Conservation (phyloP, 2,329 filamentous ascomycete species). For the Alternaria sp. region DNA sequence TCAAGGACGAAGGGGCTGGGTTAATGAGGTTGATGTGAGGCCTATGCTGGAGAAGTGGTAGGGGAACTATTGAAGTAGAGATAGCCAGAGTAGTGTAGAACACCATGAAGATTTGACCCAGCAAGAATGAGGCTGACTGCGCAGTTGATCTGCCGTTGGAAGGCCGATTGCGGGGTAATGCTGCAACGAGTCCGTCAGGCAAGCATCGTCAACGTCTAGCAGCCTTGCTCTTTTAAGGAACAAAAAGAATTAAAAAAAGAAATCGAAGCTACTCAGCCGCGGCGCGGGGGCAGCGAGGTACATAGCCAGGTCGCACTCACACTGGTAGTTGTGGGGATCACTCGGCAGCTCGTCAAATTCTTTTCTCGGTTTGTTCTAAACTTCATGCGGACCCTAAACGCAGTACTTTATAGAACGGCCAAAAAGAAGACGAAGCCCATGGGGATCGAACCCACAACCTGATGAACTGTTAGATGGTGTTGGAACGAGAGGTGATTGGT, state of each 20-base stretch:
- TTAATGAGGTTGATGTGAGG: not conserved
- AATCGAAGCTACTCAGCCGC: not conserved
- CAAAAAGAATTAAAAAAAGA: not conserved
- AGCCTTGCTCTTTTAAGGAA: not conserved
- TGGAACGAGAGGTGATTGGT: not conserved
- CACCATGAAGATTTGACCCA: not conserved
- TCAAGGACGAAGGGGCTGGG: not conserved
- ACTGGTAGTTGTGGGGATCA: not conserved
- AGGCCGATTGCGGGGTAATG: not conserved
- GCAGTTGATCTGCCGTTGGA: not conserved
- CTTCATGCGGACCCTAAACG: not conserved
- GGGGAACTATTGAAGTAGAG: not conserved
- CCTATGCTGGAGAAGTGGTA: not conserved
- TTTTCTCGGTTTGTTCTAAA: not conserved
- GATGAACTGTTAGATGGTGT: slow-evolving; percentile 16
- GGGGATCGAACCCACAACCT: slow-evolving; percentile 16
- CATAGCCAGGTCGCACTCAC: not conserved
- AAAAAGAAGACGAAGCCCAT: slow-evolving; percentile 21
- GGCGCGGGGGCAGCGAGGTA: not conserved
- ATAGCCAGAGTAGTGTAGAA: not conserved
- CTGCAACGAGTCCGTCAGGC: not conserved
- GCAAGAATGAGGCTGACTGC: not conserved
- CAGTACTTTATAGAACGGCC: not conserved
- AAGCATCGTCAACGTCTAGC: not conserved
- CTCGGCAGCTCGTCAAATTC: not conserved